Base-by-base conservation (phyloP, 257 asterid species). In the Petunia secreta region DNA sequence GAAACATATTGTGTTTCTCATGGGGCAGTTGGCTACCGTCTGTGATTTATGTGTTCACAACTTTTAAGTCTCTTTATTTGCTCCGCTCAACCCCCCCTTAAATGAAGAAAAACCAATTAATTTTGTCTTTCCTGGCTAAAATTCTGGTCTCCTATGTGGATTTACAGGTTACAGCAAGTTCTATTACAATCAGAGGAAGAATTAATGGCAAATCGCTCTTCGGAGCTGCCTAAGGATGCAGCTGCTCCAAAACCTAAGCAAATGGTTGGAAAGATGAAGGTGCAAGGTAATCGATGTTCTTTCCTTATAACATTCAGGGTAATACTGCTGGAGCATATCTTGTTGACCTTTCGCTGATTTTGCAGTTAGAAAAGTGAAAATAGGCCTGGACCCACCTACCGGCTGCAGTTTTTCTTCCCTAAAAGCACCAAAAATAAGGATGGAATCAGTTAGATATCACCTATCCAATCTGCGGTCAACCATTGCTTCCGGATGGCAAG, bases 221-320 rank as follows among this genome's bases (percentile, higher is more conserved):
- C 87, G 3, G 90, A 88, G 79, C 84, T 85, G 63, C 83, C 86
- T 73, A 79, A 77, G 25, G 91, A 88, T 43, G 90, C 86, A 46
- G 81, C 87, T 66, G 84, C 89, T 36, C 75, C 85, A 44, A 88
- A 86, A 77, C 87, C 89, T 39, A 88, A 88, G 85, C 87, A 88
- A 85, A 83, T 88, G 89, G 88, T 85, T 63, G 91, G 90, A 63
- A 88, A 86, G 85, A 88, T 88, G 90, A 88, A 86, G 76, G 89
- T 88, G 75, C 90, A 88, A 86, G 91, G 90, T 88, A 62, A 43
- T 53, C 59, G 79, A 74, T 41, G 34, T 16, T 55, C 13, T 39
- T n/a, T 52, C 16, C 74, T 41, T 64, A 50, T 39, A 55, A 11
- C 38, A 54, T 67, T 68, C 58, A 55, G 41, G 59, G 16, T 37